Evolutionary conservation across 2,329 filamentous ascomycete genomes (phyloP), one percentile per base, ranked within the genome.

Genomic region (Dryadomyces quercivorus): DNA sequence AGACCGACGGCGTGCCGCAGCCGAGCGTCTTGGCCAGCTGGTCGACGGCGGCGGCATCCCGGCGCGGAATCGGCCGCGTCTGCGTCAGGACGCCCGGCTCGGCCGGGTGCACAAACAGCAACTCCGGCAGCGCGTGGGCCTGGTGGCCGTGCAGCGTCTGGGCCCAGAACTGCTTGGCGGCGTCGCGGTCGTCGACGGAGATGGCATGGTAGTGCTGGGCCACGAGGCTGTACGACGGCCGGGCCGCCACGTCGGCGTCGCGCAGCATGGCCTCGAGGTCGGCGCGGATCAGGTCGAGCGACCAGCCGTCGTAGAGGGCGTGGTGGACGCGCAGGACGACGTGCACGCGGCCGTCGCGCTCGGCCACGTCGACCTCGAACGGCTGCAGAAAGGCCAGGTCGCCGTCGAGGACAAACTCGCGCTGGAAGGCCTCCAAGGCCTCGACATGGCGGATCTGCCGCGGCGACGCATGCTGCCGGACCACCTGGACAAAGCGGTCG

Each of bases 281-380:
- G 26, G 76, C 70, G 15, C 88, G 61, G 0, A 94, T 67, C 34
- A 92, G 72, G 52, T 95, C 86, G 63, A 90, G 77, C 0, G 89
- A 91, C 91, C 91, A 96, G n/a, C 90, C 91, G 66, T 96, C 91
- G 63, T 95, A 96, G 1, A 94, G 66, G 0, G 88, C 82, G 67
- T 96, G 91, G 64, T 95, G 90, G 0, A 94, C 72, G 13, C 84
- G 74, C 47, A 88, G 53, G 12, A 78, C 67, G 56, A 65, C 65
- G 4, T 70, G 60, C 2, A 64, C 18, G 9, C 36, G 3, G 5
- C 55, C 26, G 56, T 21, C 26, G 31, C 18, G 15, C 5, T 20
- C 40, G 15, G 3, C 6, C 1, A 90, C 67, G 56, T 87, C 77
- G n/a, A 89, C 68, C 16, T 66, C 69, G 15, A 91, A 70, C 0